A percentile compares a stretch with the other conserved stretches of the same genome.
Conservation (phyloP, 495 filamentous ascomycete genomes). For the Penicillium macrosclerotiorum region DNA sequence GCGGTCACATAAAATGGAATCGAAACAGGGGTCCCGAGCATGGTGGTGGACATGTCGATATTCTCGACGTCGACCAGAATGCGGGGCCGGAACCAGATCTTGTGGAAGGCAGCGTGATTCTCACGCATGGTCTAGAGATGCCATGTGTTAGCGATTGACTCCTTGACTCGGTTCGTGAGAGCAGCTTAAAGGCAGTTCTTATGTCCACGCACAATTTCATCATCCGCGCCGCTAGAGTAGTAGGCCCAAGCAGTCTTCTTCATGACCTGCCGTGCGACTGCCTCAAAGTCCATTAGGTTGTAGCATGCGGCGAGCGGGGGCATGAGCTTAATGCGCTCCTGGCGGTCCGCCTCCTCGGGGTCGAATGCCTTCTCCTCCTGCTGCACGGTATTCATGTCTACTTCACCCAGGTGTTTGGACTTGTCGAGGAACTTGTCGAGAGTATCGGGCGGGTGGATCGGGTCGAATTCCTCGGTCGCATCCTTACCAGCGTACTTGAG, state of each 20-base stretch:
- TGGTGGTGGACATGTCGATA: constrained; percentile 80
- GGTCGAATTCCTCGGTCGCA: constrained; percentile 87
- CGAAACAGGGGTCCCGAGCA: constrained; percentile 80
- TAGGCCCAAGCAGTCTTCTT: constrained; percentile 96
- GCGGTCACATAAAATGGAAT: constrained; percentile 93
- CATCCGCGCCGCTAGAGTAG: constrained; percentile 93
- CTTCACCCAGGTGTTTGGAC: constrained; percentile 84
- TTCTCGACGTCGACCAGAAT: constrained; percentile 83
- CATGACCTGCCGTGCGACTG: constrained; percentile 83
- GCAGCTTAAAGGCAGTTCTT: too few species aligned
- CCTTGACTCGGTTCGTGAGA: too few species aligned
- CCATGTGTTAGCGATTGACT: too few species aligned
- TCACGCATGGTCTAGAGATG: constrained; percentile 84
- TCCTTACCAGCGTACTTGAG: constrained; percentile 82
- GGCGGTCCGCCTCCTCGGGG: constrained; percentile 74
- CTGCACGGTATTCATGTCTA: constrained; percentile 85
- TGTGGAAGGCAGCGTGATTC: constrained; percentile 94
- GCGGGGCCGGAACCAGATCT: constrained; percentile 93
- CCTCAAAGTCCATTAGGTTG: constrained; percentile 93
- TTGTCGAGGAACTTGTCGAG: constrained; percentile 72
- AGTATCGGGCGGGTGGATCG: constrained; percentile 87
- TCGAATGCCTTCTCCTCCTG: constrained; percentile 65
- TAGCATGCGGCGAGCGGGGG: constrained; percentile 86
- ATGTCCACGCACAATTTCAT: constrained; percentile 89
- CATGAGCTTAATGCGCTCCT: constrained; percentile 73